These are phyloP conservation scores for Phallus indusiatus DNA, from an alignment of 768 basidiomycete genomes.

Conservation along the genomic window DNA sequence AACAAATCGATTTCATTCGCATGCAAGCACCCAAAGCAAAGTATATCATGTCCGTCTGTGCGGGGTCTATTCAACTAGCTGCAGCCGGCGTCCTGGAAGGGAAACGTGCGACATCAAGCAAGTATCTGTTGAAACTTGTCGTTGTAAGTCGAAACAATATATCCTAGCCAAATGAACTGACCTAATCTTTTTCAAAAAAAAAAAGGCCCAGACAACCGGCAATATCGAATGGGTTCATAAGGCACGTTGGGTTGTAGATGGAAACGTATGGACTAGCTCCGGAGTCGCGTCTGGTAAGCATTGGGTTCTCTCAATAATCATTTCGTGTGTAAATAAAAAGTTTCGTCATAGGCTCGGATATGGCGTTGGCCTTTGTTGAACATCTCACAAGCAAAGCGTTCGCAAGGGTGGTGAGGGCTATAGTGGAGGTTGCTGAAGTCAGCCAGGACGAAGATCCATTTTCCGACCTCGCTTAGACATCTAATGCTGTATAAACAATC, in stretches of 20 bases:
- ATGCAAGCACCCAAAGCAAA: constrained; percentile 8
- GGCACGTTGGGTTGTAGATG: constrained; percentile 10
- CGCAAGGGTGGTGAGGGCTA: constrained; percentile 11
- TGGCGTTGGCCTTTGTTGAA: constrained; percentile 5
- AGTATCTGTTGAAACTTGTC: neutral
- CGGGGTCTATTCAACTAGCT: constrained; percentile 7
- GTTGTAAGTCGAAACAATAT: neutral
- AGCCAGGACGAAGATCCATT: constrained; percentile 21
- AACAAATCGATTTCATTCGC: constrained; percentile 14
- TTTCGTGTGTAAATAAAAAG: neutral
- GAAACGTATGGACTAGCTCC: constrained; percentile 5
- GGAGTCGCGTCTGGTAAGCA: constrained; percentile 2
- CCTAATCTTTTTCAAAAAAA: neutral
- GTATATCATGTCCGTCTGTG: constrained; percentile 9
- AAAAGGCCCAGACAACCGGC: neutral
- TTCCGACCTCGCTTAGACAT: constrained; percentile 11
- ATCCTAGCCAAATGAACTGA: neutral
- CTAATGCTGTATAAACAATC: too few relatives aligned
- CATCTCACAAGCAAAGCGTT: constrained; percentile 5
- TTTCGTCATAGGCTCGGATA: neutral
- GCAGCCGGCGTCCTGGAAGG: constrained; percentile 9
- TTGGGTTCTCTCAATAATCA: neutral
- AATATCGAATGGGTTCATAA: constrained; percentile 4
- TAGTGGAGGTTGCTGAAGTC: constrained; percentile 16
- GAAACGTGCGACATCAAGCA: constrained; percentile 9